Conservation (phyloP, 2,329 filamentous ascomycete species). For the Penicillium expansum region DNA sequence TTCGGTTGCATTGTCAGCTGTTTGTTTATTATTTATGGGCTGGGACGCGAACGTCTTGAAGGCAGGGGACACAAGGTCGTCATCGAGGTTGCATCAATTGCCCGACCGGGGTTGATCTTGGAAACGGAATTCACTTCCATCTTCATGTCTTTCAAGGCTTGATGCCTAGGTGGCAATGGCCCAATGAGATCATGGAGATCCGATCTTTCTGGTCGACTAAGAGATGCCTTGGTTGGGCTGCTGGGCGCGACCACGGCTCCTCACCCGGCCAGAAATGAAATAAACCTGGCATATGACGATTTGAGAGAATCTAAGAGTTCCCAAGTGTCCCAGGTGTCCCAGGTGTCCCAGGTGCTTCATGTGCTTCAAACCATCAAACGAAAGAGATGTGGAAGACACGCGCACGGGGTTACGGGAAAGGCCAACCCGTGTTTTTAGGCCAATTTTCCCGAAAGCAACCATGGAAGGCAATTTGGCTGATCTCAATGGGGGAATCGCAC, state of each 20-base stretch:
- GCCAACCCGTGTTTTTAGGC: conserved; percentile 21
- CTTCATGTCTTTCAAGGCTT: background rate
- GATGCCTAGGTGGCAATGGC: background rate
- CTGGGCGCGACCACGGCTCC: background rate
- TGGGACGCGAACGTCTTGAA: background rate
- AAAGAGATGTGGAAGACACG: conserved; percentile 24
- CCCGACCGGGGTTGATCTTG: conserved; percentile 6
- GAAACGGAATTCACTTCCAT: background rate
- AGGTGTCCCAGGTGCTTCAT: background rate
- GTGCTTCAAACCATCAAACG: background rate
- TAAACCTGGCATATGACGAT: background rate
- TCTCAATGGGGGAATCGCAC: background rate
- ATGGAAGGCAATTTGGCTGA: background rate
- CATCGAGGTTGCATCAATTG: background rate
- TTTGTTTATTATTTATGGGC: background rate
- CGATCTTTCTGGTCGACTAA: background rate
- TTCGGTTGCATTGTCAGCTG: background rate
- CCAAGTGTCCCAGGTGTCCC: background rate
- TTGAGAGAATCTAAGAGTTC: background rate
- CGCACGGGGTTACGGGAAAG: conserved; percentile 22
- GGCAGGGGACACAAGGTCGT: background rate
- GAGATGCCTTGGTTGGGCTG: background rate
- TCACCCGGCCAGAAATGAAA: background rate
- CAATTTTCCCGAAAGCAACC: background rate
- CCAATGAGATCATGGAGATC: background rate